A percentile compares a stretch with the other conserved stretches of the same genome.
These are phyloP conservation scores for Microdochium nivale DNA, from an alignment of 2,329 filamentous ascomycete species.

Conservation along the genomic window DNA sequence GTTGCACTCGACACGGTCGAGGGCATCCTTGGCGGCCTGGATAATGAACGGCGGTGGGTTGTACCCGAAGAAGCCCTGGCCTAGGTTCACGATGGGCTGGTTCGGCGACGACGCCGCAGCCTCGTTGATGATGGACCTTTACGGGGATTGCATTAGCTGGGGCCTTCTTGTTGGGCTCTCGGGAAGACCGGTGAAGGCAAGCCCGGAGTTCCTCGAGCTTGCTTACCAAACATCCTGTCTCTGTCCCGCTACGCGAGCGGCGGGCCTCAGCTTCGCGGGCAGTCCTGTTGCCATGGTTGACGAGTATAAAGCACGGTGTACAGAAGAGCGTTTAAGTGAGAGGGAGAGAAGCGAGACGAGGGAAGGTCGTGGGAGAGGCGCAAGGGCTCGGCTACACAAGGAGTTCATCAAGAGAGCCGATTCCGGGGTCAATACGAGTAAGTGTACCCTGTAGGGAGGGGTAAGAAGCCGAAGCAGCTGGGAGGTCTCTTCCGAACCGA, in stretches of 20 bases:
- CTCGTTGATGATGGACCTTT: conserved; percentile 58
- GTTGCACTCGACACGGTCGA: conserved; percentile 92
- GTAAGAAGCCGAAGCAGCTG: neutral
- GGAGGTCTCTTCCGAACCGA: too few relatives aligned
- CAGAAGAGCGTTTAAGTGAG: neutral
- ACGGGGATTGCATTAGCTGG: conserved; percentile 2
- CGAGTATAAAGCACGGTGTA: conserved; percentile 15
- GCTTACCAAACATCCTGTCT: conserved; percentile 45
- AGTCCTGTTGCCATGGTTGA: conserved; percentile 26
- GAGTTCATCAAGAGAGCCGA: neutral
- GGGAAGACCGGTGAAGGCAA: neutral
- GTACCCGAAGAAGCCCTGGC: conserved; percentile 76
- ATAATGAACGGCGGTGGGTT: conserved; percentile 89
- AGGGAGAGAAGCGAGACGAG: conserved; percentile 4
- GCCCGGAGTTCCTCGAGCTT: neutral
- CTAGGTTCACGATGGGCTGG: conserved; percentile 58
- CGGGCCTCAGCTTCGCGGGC: conserved; percentile 38
- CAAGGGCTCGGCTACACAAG: neutral
- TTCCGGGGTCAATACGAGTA: neutral
- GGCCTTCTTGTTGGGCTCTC: neutral
- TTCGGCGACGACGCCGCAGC: conserved; percentile 53
- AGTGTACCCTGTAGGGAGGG: neutral
- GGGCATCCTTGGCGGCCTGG: conserved; percentile 80
- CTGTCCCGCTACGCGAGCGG: conserved; percentile 38
- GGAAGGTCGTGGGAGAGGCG: neutral